Percentiles rank a stretch among this genome's conserved stretches.
phyloP scores from a whole-genome alignment of 2,329 filamentous ascomycete species.

The Aphanocladium album region DNA sequence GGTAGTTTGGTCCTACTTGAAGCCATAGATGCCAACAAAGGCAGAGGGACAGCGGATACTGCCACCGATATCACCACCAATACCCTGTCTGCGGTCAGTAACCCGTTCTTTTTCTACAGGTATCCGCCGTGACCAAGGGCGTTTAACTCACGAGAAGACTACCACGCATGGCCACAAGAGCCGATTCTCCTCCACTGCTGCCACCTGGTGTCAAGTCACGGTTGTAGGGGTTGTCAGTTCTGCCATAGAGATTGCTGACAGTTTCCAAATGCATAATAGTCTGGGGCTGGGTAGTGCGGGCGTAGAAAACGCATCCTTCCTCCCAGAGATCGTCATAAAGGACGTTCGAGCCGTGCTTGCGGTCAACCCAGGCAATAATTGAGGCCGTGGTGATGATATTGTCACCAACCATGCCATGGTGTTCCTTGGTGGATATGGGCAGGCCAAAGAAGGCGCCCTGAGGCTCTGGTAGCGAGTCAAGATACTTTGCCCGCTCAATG shows the following conservation, averaged over 20 bases:
- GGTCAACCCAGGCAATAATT: constrained; percentile 27
- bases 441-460: constrained; percentile 29
- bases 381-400: constrained; percentile 25
- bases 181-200: constrained; percentile 53
- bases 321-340: constrained; percentile 26
- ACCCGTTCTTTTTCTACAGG: neutral
- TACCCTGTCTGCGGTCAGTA: constrained; percentile 19
- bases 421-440: constrained; percentile 31
- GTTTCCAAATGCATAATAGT: constrained; percentile 52
- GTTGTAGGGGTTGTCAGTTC: constrained; percentile 60
- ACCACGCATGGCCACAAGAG: constrained; percentile 36
- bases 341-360: constrained; percentile 27
- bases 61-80: constrained; percentile 40
- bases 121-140: neutral
- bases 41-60: constrained; percentile 34
- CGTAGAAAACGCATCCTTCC: constrained; percentile 50
- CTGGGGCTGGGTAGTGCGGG: constrained; percentile 65
- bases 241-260: constrained; percentile 58
- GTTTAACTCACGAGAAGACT: constrained; percentile 28
- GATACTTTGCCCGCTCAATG: constrained; percentile 26
- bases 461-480: constrained; percentile 29
- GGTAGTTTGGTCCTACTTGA: constrained; percentile 22
- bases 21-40: constrained; percentile 31
- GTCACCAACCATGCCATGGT: constrained; percentile 30
- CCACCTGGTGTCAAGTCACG: constrained; percentile 57